A percentile compares a stretch with the other conserved stretches of the same genome.
phyloP scores from a whole-genome alignment of 805 yeast species.

The Torulaspora gathmanii region DNA sequence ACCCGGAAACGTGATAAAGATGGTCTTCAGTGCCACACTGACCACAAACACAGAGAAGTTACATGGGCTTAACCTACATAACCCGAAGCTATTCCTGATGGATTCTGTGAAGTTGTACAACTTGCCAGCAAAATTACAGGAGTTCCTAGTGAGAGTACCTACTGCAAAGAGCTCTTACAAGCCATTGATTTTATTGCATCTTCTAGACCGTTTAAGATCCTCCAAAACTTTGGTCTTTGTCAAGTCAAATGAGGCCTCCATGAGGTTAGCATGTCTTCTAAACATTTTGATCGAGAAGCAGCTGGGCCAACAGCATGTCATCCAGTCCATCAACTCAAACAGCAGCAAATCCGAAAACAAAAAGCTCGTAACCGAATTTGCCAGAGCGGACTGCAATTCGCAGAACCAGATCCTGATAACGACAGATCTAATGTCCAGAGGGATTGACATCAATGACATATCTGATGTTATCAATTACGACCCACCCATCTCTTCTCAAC shows the following conservation, averaged over 20 bases:
- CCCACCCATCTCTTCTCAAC: conserved; percentile 80
- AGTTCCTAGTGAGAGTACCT: conserved; percentile 37
- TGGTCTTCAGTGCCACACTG: conserved; percentile 88
- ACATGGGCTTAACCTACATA: conserved; percentile 59
- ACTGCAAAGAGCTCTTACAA: conserved; percentile 48
- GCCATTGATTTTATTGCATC: conserved; percentile 65
- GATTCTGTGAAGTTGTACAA: conserved; percentile 63
- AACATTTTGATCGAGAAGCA: conserved; percentile 16
- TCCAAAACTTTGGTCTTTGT: conserved; percentile 31
- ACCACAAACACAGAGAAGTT: conserved; percentile 90
- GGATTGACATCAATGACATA: conserved; percentile 73
- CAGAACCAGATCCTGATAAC: conserved; percentile 48
- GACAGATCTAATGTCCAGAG: conserved; percentile 94
- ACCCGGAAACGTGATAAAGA: conserved; percentile 48
- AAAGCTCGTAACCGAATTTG: conserved; percentile 56
- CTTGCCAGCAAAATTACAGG: conserved; percentile 51
- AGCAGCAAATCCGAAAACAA: conserved; percentile 49
- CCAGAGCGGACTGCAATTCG: conserved; percentile 43
- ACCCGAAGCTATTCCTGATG: conserved; percentile 65
- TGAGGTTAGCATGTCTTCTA: conserved; percentile 63
- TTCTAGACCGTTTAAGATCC: conserved; percentile 35
- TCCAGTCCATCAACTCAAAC: conserved; percentile 56
- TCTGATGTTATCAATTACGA: conserved; percentile 84
- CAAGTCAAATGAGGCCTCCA: conserved; percentile 67
- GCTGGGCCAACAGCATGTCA: conserved; percentile 10